Evolutionary conservation across 1,284 basidiomycete species (phyloP).

Genomic region (Ustilago curta): DNA sequence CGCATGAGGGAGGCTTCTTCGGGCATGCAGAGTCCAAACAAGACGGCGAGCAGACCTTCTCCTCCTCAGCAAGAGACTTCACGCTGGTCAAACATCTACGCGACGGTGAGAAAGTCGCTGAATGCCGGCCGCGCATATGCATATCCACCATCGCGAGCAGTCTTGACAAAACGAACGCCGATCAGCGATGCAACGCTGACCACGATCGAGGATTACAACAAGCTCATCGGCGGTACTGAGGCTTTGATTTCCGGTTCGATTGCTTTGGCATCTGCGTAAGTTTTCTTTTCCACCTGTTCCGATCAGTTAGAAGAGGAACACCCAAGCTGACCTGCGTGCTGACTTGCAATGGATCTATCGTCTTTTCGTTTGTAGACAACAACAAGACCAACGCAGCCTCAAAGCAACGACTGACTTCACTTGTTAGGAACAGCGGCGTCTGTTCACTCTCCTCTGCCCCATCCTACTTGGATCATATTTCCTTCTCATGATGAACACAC

Average conservation of each 20-base stretch:
- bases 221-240: conserved; percentile 41
- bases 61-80: not conserved
- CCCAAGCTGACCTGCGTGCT: no score
- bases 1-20: conserved; percentile 4
- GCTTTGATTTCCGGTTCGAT: conserved; percentile 15
- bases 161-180: conserved; percentile 13
- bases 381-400: conserved; percentile 18
- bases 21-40: not conserved
- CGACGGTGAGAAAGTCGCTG: not conserved
- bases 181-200: conserved; percentile 27
- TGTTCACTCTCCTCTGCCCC: not conserved
- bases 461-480: not conserved
- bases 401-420: conserved; percentile 8
- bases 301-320: not conserved
- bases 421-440: conserved; percentile 8
- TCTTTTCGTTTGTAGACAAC: not conserved
- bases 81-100: no score
- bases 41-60: not conserved
- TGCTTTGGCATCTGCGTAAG: conserved; percentile 37
- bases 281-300: not conserved
- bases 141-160: not conserved
- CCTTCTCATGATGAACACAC: not conserved
- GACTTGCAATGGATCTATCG: no score
- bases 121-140: not conserved
- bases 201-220: conserved; percentile 45